These are phyloP conservation scores for Auriscalpium orientale DNA, from an alignment of 768 basidiomycete genomes.

Conservation along the genomic window DNA sequence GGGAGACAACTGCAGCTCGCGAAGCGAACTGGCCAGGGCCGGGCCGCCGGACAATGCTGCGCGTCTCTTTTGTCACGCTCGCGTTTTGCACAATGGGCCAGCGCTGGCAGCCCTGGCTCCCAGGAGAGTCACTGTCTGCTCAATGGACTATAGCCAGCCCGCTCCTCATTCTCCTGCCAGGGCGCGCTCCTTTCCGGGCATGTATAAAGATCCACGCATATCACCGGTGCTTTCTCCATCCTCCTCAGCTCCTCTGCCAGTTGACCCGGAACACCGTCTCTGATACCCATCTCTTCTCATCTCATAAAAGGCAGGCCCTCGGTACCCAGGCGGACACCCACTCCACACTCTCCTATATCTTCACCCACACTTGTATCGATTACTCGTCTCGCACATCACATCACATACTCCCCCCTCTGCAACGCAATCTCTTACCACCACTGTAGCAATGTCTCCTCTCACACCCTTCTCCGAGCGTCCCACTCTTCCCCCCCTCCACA, in stretches of 20 bases:
- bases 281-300: conserved; percentile 1
- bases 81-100: conserved; percentile 8
- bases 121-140: not conserved
- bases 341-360: not conserved
- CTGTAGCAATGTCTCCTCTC: conserved; percentile 6
- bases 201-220: conserved; percentile 11
- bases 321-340: conserved; percentile 22
- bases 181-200: not conserved
- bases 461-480: conserved; percentile 7
- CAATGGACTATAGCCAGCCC: not conserved
- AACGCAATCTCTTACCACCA: not conserved
- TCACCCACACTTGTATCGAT: not conserved
- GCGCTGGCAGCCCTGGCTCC: not conserved
- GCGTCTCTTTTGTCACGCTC: conserved; percentile 1
- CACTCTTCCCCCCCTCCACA: conserved; percentile 11
- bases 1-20: not conserved
- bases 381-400: not conserved
- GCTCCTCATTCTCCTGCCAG: not conserved
- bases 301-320: conserved; percentile 23
- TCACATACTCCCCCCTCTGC: not conserved
- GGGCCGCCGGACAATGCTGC: conserved; percentile 7
- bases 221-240: not conserved
- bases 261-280: conserved; percentile 6
- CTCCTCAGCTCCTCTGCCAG: not conserved
- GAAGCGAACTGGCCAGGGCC: not conserved